Evolutionary conservation across 1,284 basidiomycete genomes (phyloP), one percentile per base, ranked within the genome.

Genomic region (Ganoderma sinense): DNA sequence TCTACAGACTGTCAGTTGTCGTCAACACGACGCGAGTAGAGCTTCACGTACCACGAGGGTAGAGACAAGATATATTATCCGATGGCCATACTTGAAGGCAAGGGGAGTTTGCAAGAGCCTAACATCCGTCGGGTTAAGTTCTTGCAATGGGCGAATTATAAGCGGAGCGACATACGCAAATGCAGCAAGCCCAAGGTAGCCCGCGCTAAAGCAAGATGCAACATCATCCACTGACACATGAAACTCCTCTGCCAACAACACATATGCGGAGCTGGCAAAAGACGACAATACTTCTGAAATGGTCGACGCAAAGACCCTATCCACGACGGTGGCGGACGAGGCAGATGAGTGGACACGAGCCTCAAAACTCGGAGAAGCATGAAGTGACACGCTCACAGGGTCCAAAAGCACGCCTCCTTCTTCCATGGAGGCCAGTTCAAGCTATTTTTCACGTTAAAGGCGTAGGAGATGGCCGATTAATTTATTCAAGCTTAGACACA

Each of bases 401-500:
- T n/a, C n/a, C n/a, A n/a, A n/a, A n/a, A n/a, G n/a, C n/a, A n/a
- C n/a, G n/a, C 80, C 67, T 85, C 83, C 65, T 85, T 85, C 76
- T 82, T 84, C 84, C 83, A 85, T 59, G 74, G 72, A 3, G 84
- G 83, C 84, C 84, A 85, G 68, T 85, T 84, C 55, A 85, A 69
- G 8, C 83, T 84, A 51, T n/a, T n/a, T n/a, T n/a, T n/a, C n/a
- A n/a, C n/a, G n/a, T n/a, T n/a, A n/a, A n/a, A n/a, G n/a, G 48
- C 1, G 8, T 20, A 4, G n/a, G n/a, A n/a, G n/a, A n/a, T n/a
- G n/a, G n/a, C n/a, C n/a, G n/a, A n/a, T n/a, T n/a, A n/a, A n/a
- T n/a, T n/a, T n/a, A n/a, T n/a, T n/a, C n/a, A n/a, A n/a, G n/a
- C n/a, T n/a, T n/a, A n/a, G n/a, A n/a, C n/a, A n/a, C 0, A 0